Evolutionary conservation across 441 rosid species (phyloP).

Genomic region (Adansonia rubrostipa): DNA sequence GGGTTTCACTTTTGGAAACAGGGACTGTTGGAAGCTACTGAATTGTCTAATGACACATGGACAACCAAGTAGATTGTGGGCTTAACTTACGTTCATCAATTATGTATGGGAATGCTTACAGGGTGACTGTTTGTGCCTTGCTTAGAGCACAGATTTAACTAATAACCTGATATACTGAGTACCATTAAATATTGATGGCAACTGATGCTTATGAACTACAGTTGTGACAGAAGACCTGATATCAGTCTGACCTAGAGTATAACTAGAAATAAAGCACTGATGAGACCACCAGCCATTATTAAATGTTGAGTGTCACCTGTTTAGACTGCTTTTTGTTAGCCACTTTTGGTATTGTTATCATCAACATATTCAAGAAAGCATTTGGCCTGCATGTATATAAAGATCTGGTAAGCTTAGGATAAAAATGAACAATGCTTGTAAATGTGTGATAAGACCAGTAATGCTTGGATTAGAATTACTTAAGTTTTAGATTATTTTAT

Average conservation of each 20-base stretch:
- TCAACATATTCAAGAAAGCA: slow-evolving; percentile 9
- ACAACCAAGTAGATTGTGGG: neutral
- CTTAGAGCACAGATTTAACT: neutral
- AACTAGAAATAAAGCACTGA: neutral
- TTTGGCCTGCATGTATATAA: neutral
- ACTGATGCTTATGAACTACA: neutral
- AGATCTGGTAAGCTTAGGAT: neutral
- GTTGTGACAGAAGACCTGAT: neutral
- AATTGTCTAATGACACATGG: neutral
- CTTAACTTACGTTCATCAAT: neutral
- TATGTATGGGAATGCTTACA: neutral
- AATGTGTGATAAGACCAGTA: neutral
- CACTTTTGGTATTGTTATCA: neutral
- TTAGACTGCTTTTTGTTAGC: neutral
- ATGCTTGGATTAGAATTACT: neutral
- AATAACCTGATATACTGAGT: neutral
- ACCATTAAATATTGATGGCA: neutral
- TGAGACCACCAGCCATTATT: neutral
- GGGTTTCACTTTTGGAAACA: neutral
- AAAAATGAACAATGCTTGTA: neutral
- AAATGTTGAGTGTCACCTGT: neutral
- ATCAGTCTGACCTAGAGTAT: neutral
- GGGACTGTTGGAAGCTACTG: neutral
- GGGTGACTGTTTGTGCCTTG: neutral
- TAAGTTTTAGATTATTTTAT: neutral